phyloP scores from a whole-genome alignment of 306 rosid genomes.

The Vicia faba region DNA sequence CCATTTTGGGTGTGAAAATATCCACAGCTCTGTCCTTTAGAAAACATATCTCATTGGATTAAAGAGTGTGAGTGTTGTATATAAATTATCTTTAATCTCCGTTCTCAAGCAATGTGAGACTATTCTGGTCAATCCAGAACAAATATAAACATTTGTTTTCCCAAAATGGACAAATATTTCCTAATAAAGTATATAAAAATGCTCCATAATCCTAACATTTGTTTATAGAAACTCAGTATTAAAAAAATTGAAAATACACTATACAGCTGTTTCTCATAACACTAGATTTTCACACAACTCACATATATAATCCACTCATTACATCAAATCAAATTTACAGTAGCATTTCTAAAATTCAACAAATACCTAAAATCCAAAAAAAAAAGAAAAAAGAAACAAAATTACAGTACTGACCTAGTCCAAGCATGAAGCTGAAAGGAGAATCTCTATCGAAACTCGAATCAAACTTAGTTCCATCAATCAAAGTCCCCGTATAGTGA shows the following conservation, averaged over 20 bases:
- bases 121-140: too few species aligned
- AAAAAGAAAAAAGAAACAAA: neutral
- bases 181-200: too few species aligned
- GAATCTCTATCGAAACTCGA: conserved; percentile 73
- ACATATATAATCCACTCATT: neutral
- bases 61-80: too few species aligned
- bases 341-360: neutral
- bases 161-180: neutral
- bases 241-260: too few species aligned
- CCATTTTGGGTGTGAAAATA: too few species aligned
- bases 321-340: neutral
- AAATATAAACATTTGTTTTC: too few species aligned
- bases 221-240: too few species aligned
- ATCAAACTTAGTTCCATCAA: conserved; percentile 86
- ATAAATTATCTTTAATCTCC: too few species aligned
- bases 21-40: too few species aligned
- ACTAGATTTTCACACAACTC: neutral
- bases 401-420: conserved; percentile 58
- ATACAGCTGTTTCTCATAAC: neutral
- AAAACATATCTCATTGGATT: too few species aligned
- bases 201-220: too few species aligned
- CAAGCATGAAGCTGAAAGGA: conserved; percentile 83
- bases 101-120: too few species aligned
- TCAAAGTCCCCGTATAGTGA: conserved; percentile 83
- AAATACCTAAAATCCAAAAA: neutral